Evolutionary conservation across 2,329 filamentous ascomycete genomes (phyloP).

Genomic region (Truncatella angustata): DNA sequence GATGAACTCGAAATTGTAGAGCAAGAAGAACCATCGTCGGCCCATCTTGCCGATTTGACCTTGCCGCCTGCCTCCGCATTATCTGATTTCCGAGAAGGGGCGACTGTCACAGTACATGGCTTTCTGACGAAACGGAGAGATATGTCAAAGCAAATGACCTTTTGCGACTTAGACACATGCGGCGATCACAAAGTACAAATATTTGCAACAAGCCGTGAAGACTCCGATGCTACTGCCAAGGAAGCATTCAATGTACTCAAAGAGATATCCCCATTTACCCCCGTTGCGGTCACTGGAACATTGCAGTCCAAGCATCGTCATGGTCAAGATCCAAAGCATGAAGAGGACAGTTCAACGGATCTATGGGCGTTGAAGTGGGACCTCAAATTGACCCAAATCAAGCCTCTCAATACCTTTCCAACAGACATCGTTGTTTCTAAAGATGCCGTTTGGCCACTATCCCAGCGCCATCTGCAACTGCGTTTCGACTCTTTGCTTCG

Average conservation of each 20-base stretch:
- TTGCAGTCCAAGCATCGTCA: slow-evolving; percentile 21
- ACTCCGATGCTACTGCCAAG: slow-evolving; percentile 30
- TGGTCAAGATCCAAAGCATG: neutral
- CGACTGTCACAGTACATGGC: slow-evolving; percentile 58
- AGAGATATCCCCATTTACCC: slow-evolving; percentile 47
- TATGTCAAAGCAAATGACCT: slow-evolving; percentile 67
- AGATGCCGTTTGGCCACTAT: slow-evolving; percentile 70
- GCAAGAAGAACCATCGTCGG: too few species aligned
- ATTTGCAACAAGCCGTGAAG: slow-evolving; percentile 44
- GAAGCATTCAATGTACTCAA: slow-evolving; percentile 42
- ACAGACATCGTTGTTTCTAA: slow-evolving; percentile 73
- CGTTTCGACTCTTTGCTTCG: slow-evolving; percentile 69
- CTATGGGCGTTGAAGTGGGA: slow-evolving; percentile 40
- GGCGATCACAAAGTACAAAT: slow-evolving; percentile 33
- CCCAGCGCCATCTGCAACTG: slow-evolving; percentile 80
- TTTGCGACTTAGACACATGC: slow-evolving; percentile 53
- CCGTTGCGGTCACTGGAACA: slow-evolving; percentile 48
- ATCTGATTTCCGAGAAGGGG: slow-evolving; percentile 25
- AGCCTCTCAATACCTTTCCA: slow-evolving; percentile 70
- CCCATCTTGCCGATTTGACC: too few species aligned
- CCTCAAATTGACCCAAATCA: slow-evolving; percentile 60
- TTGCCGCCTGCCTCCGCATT: too few species aligned
- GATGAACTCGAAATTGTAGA: too few species aligned
- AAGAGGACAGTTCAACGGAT: neutral
- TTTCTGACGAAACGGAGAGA: slow-evolving; percentile 70